These are phyloP conservation scores for Epichloe sylvatica DNA, from an alignment of 2,329 filamentous ascomycete species.

Conservation along the genomic window DNA sequence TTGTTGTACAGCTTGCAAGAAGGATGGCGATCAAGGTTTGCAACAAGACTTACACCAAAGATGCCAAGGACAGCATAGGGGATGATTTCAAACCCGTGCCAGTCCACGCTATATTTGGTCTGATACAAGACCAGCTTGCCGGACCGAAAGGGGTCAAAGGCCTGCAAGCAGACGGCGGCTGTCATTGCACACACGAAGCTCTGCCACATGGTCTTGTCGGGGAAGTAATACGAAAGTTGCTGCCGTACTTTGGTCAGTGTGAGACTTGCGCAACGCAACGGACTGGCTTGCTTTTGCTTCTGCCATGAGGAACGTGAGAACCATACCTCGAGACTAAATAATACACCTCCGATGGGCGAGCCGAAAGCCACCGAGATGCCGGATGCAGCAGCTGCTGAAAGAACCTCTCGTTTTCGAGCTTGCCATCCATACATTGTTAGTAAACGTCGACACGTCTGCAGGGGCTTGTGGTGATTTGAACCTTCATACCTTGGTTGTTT, in stretches of 20 bases:
- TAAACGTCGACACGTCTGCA: background rate
- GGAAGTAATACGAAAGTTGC: conserved; percentile 94
- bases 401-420: conserved; percentile 84
- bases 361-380: conserved; percentile 92
- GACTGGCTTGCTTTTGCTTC: background rate
- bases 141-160: conserved; percentile 84
- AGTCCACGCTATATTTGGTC: conserved; percentile 79
- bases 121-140: conserved; percentile 94
- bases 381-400: conserved; percentile 83
- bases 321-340: conserved; percentile 80
- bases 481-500: conserved; percentile 60
- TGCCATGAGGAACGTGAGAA: background rate
- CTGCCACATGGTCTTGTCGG: conserved; percentile 99
- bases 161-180: conserved; percentile 85
- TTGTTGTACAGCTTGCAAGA: background rate
- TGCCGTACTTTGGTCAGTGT: conserved; percentile 17
- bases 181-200: conserved; percentile 99
- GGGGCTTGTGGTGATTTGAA: background rate
- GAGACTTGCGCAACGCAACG: background rate
- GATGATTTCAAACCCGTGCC: conserved; percentile 88
- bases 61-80: conserved; percentile 80
- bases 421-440: background rate
- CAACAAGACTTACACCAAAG: conserved; percentile 42
- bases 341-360: conserved; percentile 81
- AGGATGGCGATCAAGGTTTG: background rate